Evolutionary conservation across 768 basidiomycete genomes (phyloP).

Genomic region (Lentinula boryana): DNA sequence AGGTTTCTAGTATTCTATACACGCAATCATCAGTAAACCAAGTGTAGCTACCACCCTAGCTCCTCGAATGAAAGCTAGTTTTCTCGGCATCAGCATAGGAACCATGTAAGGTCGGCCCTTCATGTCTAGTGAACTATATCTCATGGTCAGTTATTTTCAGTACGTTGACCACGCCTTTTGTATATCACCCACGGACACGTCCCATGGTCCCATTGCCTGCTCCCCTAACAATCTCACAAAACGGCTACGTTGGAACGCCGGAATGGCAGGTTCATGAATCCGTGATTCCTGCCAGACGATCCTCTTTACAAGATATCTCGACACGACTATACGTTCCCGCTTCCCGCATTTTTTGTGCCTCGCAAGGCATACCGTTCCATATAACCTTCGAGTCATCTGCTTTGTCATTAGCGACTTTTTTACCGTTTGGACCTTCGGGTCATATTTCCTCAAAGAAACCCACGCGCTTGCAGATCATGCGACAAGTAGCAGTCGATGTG

Average conservation of each 20-base stretch:
- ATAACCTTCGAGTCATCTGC: slow-evolving; percentile 52
- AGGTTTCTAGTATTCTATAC: slow-evolving; percentile 47
- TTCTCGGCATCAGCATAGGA: slow-evolving; percentile 47
- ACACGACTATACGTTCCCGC: slow-evolving; percentile 46
- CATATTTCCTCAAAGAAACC: slow-evolving; percentile 25
- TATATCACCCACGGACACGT: slow-evolving; percentile 61
- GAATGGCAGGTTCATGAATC: slow-evolving; percentile 49
- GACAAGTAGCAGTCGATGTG: slow-evolving; percentile 66
- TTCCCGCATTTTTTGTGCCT: slow-evolving; percentile 52
- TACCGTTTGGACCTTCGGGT: slow-evolving; percentile 50
- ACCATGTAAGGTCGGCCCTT: slow-evolving; percentile 36
- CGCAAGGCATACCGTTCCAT: slow-evolving; percentile 62
- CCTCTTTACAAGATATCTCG: slow-evolving; percentile 31
- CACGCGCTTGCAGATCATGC: slow-evolving; percentile 56
- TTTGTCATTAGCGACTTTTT: slow-evolving; percentile 50
- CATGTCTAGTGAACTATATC: background rate
- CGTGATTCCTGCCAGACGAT: slow-evolving; percentile 31
- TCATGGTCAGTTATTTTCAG: slow-evolving; percentile 22
- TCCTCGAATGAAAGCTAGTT: slow-evolving; percentile 43
- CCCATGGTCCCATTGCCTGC: slow-evolving; percentile 48
- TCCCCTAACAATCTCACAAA: slow-evolving; percentile 27
- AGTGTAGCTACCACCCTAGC: slow-evolving; percentile 25
- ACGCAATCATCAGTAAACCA: slow-evolving; percentile 44
- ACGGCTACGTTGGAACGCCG: slow-evolving; percentile 34
- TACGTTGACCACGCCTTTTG: slow-evolving; percentile 51